A percentile compares a stretch with the other conserved stretches of the same genome.
phyloP scores from a whole-genome alignment of 768 basidiomycete species.

The Candolleomyces efflorescens region DNA sequence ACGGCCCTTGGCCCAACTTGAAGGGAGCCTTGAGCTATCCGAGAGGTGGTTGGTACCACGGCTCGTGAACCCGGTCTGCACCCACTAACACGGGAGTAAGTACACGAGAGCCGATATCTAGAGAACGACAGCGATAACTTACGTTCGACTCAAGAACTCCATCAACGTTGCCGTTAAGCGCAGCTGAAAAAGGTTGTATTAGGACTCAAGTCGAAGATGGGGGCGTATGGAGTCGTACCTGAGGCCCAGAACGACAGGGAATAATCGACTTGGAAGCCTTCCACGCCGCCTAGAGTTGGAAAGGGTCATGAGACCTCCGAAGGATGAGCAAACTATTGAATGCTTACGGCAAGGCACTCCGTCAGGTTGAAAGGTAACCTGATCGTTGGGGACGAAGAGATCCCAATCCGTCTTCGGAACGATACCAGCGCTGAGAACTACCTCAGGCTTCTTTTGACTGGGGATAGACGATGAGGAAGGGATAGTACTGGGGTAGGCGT shows the following conservation, averaged over 20 bases:
- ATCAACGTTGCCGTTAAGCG: conserved; percentile 16
- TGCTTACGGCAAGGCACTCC: conserved; percentile 17
- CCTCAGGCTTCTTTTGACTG: conserved; percentile 28
- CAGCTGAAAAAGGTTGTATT: conserved; percentile 5
- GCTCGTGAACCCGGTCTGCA: conserved; percentile 14
- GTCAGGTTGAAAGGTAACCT: conserved; percentile 14
- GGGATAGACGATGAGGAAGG: neutral
- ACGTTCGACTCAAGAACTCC: conserved; percentile 25
- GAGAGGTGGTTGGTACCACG: conserved; percentile 10
- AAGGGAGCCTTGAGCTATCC: neutral
- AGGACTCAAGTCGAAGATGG: neutral
- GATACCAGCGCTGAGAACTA: conserved; percentile 25
- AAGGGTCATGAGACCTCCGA: neutral
- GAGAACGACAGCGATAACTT: neutral
- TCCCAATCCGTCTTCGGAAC: conserved; percentile 20
- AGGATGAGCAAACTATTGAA: neutral
- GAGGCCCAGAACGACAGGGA: conserved; percentile 23
- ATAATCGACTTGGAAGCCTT: conserved; percentile 18
- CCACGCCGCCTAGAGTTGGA: conserved; percentile 9
- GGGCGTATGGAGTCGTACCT: neutral
- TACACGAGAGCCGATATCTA: neutral
- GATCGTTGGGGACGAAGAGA: conserved; percentile 28
- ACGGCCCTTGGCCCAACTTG: too few species aligned
- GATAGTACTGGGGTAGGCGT: neutral
- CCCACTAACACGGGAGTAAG: conserved; percentile 12